Percentiles rank a stretch among this genome's conserved stretches.
These are phyloP conservation scores for Penicillium glabrum DNA, from an alignment of 2,329 filamentous ascomycete genomes.

Conservation along the genomic window DNA sequence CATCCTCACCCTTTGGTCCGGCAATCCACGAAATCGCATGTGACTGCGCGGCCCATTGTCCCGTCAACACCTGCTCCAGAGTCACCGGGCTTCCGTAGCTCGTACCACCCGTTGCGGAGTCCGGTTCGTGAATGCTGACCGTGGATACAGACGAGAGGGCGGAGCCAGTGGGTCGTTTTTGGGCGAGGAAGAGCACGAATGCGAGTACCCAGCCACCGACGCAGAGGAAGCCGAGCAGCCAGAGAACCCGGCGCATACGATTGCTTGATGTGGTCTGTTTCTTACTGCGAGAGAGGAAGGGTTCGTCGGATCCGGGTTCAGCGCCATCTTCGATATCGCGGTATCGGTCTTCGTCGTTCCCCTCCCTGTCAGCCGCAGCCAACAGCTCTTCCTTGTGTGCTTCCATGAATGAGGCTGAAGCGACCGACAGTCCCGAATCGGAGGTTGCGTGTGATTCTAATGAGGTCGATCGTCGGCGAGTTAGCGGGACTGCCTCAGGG, in stretches of 20 bases:
- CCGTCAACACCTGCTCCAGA: slow-evolving; percentile 41
- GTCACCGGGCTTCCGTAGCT: slow-evolving; percentile 44
- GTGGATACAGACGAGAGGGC: slow-evolving; percentile 23
- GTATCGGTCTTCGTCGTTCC: slow-evolving; percentile 26
- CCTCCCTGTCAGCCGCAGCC: slow-evolving; percentile 7
- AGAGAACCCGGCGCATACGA: slow-evolving; percentile 39
- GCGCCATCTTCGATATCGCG: slow-evolving; percentile 36
- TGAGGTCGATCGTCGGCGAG: slow-evolving; percentile 25
- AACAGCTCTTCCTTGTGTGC: slow-evolving; percentile 22
- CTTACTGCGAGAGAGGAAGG: slow-evolving; percentile 24
- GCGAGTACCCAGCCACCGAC: slow-evolving; percentile 48
- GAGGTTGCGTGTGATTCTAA: slow-evolving; percentile 29
- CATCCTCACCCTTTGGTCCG: slow-evolving; percentile 62
- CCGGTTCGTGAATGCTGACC: slow-evolving; percentile 28
- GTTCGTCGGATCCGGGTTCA: slow-evolving; percentile 21
- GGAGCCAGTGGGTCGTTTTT: slow-evolving; percentile 34
- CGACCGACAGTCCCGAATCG: slow-evolving; percentile 37
- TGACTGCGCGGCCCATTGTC: slow-evolving; percentile 37
- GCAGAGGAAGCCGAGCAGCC: slow-evolving; percentile 42
- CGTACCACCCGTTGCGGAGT: slow-evolving; percentile 30
- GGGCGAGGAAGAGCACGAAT: slow-evolving; percentile 43
- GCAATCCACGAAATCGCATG: slow-evolving; percentile 50
- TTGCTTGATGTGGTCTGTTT: slow-evolving; percentile 23
- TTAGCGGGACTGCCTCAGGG: slow-evolving; percentile 30
- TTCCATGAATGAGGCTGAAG: slow-evolving; percentile 29